Conservation (phyloP, 495 filamentous ascomycete genomes). For the Hypoxylon crocopeplum region DNA sequence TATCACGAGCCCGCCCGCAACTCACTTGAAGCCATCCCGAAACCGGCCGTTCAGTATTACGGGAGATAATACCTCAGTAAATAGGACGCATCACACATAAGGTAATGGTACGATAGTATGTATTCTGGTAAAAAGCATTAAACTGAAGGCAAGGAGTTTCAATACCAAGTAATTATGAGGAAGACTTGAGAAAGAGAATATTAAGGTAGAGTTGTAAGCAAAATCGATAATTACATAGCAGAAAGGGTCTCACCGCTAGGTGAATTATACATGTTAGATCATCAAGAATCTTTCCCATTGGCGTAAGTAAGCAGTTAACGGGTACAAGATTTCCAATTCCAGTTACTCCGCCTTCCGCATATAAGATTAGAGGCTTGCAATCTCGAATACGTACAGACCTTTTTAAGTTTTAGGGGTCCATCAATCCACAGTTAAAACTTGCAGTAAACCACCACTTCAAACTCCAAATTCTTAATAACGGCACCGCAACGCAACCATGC, state of each 20-base stretch:
- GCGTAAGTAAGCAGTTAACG: conserved; percentile 1
- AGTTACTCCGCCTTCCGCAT: no score
- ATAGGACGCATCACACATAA: no score
- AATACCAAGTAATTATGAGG: no score
- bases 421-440: conserved; percentile 21
- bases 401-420: conserved; percentile 10
- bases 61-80: no score
- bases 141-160: no score
- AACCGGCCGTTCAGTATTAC: no score
- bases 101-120: no score
- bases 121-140: no score
- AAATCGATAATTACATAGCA: no score
- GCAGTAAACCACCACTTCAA: conserved; percentile 29
- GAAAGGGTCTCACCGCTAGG: background rate
- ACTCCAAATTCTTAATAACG: conserved; percentile 24
- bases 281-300: background rate
- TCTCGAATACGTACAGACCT: background rate
- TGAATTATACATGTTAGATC: background rate
- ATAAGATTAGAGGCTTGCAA: background rate
- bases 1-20: background rate
- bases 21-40: background rate
- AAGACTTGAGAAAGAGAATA: no score
- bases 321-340: background rate
- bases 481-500: conserved; percentile 34
- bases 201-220: no score